These are phyloP conservation scores for Rhynchospora pubera DNA, from an alignment of 176 grass and related monocot species.

Conservation along the genomic window DNA sequence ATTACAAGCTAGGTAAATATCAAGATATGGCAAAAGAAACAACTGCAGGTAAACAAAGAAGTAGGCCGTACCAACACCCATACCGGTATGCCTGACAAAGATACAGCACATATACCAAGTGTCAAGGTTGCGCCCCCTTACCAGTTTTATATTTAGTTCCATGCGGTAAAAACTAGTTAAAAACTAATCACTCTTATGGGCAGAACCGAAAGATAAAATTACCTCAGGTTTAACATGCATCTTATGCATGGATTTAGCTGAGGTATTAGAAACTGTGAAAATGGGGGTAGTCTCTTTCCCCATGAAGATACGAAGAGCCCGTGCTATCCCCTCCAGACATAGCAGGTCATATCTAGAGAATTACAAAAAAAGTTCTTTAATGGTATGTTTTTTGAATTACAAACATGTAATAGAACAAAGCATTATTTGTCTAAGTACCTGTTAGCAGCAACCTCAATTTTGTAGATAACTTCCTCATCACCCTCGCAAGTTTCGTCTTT, in stretches of 20 bases:
- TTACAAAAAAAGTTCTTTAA: slow-evolving; percentile 2
- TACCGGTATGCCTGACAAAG: not conserved
- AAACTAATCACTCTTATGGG: not conserved
- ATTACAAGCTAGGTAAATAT: not conserved
- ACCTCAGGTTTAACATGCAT: slow-evolving; percentile 83
- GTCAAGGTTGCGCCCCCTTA: not conserved
- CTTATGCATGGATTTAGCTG: slow-evolving; percentile 43
- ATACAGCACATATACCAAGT: not conserved
- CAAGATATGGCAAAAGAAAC: not conserved
- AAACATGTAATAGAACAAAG: not conserved
- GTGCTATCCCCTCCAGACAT: slow-evolving; percentile 86
- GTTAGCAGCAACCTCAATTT: slow-evolving; percentile 85
- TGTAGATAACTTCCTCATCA: slow-evolving; percentile 89
- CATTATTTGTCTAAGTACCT: slow-evolving; percentile 32
- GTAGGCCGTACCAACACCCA: not conserved
- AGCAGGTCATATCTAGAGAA: slow-evolving; percentile 80
- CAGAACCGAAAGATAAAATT: slow-evolving; percentile 7
- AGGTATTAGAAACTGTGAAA: slow-evolving; percentile 42
- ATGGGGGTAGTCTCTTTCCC: slow-evolving; percentile 48
- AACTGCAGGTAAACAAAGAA: not conserved
- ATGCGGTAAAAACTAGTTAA: not conserved
- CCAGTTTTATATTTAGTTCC: not conserved
- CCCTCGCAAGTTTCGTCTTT: slow-evolving; percentile 38
- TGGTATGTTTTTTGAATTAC: not conserved
- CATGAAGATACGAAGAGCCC: slow-evolving; percentile 72